Evolutionary conservation across 306 rosid genomes (phyloP).

Genomic region (Betula pendula): DNA sequence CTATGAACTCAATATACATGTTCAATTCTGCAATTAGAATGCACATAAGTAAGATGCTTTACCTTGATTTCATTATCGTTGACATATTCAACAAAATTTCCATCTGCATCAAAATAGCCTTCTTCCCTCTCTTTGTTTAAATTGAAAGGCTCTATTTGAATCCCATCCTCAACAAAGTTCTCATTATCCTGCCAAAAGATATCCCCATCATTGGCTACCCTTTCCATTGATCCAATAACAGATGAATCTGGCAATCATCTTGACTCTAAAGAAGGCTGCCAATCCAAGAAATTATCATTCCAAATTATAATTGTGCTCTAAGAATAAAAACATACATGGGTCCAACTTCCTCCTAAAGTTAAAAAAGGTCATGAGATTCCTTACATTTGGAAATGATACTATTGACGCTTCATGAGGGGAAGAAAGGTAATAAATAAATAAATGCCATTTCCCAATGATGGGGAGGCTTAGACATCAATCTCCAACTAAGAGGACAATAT

Average conservation of each 20-base stretch:
- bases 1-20: slow-evolving; percentile 16
- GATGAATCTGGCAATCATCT: slow-evolving; percentile 37
- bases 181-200: slow-evolving; percentile 60
- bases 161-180: slow-evolving; percentile 71
- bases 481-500: not conserved
- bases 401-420: not conserved
- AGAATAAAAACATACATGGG: not conserved
- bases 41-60: slow-evolving; percentile 13
- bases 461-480: not conserved
- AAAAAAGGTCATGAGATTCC: not conserved
- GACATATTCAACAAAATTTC: slow-evolving; percentile 82
- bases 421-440: not conserved
- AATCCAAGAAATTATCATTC: slow-evolving; percentile 26
- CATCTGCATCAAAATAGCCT: slow-evolving; percentile 82
- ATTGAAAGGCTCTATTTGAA: slow-evolving; percentile 92
- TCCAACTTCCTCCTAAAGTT: not conserved
- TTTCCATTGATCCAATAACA: slow-evolving; percentile 38
- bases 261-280: slow-evolving; percentile 25
- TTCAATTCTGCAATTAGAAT: not conserved
- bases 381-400: not conserved
- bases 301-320: slow-evolving; percentile 10
- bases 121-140: slow-evolving; percentile 86
- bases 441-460: not conserved
- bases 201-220: slow-evolving; percentile 47
- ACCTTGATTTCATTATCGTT: slow-evolving; percentile 60